Conservation (phyloP, 495 filamentous ascomycete species). For the Aspergillus bertholletiae region DNA sequence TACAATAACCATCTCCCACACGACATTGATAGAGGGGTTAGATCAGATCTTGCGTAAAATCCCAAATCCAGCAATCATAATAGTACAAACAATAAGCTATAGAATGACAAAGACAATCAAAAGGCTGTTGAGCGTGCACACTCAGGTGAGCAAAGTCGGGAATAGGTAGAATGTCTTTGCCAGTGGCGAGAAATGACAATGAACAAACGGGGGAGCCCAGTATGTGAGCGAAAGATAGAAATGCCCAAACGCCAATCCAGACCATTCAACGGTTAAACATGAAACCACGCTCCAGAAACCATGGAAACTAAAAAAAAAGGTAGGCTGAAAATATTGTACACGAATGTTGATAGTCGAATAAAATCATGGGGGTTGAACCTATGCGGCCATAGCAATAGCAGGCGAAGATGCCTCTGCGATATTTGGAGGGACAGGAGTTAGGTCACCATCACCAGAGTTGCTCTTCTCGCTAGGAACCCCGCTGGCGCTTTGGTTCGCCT, state of each 20-base stretch:
- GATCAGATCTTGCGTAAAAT: background rate
- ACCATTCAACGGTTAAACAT: slow-evolving; percentile 1
- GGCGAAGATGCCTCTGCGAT: slow-evolving; percentile 44
- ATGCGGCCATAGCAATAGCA: slow-evolving; percentile 42
- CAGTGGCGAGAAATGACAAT: background rate
- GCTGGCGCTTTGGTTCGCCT: slow-evolving; percentile 66
- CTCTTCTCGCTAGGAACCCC: slow-evolving; percentile 65
- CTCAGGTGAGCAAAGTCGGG: background rate
- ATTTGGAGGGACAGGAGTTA: slow-evolving; percentile 38
- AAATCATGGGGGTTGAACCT: slow-evolving; percentile 3
- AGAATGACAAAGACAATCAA: background rate
- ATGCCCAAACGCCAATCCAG: slow-evolving; percentile 8
- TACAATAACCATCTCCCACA: background rate
- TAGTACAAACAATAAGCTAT: background rate
- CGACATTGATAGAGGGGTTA: background rate
- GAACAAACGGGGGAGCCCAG: background rate
- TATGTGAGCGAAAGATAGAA: background rate
- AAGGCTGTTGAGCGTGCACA: background rate
- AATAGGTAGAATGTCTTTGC: background rate
- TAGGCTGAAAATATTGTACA: slow-evolving; percentile 19
- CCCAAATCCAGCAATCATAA: background rate
- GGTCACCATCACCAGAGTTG: slow-evolving; percentile 54
- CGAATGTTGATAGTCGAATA: slow-evolving; percentile 8
- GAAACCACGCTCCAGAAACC: slow-evolving; percentile 5
- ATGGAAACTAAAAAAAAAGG: slow-evolving; percentile 8